Base-by-base conservation (phyloP, 169 alveolate genomes). In the Plasmodium reichenowi region DNA sequence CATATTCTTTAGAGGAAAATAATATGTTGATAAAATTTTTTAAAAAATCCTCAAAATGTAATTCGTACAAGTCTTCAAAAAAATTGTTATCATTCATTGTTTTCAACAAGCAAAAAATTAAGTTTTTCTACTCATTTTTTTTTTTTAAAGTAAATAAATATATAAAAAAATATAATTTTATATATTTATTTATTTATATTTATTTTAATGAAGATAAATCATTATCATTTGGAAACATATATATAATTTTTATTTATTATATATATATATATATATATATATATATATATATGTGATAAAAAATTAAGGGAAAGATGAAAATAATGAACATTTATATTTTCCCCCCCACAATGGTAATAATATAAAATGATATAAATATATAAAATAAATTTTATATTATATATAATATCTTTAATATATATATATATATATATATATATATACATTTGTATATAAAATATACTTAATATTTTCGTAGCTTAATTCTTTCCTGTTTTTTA, bases 41-140 rank as follows among this genome's bases (percentile, higher is more conserved):
- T 75, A 75, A 75, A 75, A 75, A 75, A 43, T 75, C 88, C 73
- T 75, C 88, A 75, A 75, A 75, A 20, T 75, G 12, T 52, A 75
- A 47, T 32, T 64, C 74, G 8, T 75, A 63, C 26, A 62, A 63
- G 64, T 75, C 88, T 47, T 75, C 88, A 32, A 75, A 54, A 63
- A 32, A 75, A 67, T 75, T 75, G 64, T 75, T 32, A 32, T 62
- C 54, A 75, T 75, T 59, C 88, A 75, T 75, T 32, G 71, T 75
- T 64, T 43, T 62, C 26, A 60, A 38, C 47, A 38, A 38, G 47
- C 10, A 38, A 45, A 20, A 52, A 32, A 32, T 67, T 56, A 62
- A 43, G 12, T 15, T 45, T 20, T 32, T 17, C 43, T 63, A 67
- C 22, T 54, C 88, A 75, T 74, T 60, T 75, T 60, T 45, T 66